Percentiles rank a stretch among this genome's conserved stretches.
Conservation (phyloP, 345 rosid species). For the Heritiera littoralis region DNA sequence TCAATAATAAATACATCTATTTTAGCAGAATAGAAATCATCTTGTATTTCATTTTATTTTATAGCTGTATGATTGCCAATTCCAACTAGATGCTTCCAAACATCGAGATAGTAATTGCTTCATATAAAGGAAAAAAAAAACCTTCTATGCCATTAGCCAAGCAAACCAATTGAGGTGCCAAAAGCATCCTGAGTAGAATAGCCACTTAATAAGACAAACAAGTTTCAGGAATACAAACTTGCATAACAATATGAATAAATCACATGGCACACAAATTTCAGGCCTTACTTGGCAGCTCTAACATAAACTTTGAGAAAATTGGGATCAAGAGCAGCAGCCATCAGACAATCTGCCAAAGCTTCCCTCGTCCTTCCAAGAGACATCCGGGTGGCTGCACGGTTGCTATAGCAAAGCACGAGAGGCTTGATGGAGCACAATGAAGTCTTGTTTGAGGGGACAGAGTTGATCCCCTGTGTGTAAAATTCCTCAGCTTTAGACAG, state of each 20-base stretch:
- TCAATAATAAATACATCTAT: background rate
- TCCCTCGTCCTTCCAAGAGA: slow-evolving; percentile 93
- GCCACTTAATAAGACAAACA: background rate
- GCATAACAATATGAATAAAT: background rate
- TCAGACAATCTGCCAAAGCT: slow-evolving; percentile 76
- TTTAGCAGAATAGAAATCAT: background rate
- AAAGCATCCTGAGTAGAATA: background rate
- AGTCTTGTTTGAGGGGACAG: slow-evolving; percentile 47
- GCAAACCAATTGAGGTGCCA: background rate
- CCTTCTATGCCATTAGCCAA: background rate
- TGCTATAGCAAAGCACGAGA: slow-evolving; percentile 89
- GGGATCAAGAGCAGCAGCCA: slow-evolving; percentile 73
- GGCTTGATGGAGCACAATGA: slow-evolving; percentile 58
- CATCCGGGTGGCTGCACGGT: slow-evolving; percentile 90
- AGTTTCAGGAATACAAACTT: background rate
- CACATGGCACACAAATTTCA: background rate
- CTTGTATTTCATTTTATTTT: background rate
- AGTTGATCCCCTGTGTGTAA: slow-evolving; percentile 76
- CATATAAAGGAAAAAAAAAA: background rate
- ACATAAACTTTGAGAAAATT: slow-evolving; percentile 72
- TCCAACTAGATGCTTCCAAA: slow-evolving; percentile 4
- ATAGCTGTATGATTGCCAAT: background rate
- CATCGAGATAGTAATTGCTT: background rate
- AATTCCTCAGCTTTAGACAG: slow-evolving; percentile 74
- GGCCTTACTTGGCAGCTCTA: slow-evolving; percentile 90